Evolutionary conservation across 192 early-diverging fungal genomes (phyloP).

Genomic region (Linnemannia zychae): DNA sequence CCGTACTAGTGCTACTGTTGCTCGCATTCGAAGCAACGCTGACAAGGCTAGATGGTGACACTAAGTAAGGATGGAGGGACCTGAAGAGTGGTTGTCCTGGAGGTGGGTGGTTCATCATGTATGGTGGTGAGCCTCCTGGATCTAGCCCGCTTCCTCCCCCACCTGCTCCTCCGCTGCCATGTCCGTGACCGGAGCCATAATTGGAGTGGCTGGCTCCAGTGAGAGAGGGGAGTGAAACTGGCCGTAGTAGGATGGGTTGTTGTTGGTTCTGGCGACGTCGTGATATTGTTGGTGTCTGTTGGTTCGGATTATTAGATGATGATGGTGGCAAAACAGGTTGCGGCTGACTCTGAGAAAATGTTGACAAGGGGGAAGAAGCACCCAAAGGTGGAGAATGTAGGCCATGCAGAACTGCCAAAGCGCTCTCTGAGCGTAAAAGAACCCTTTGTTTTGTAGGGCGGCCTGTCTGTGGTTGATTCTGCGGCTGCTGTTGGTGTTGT

Average conservation of each 20-base stretch:
- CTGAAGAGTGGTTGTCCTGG: conserved; percentile 48
- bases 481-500: conserved; percentile 2
- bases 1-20: background rate
- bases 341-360: background rate
- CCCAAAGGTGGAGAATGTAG: background rate
- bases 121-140: conserved; percentile 5
- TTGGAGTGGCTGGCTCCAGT: background rate
- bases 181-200: too few relatives aligned
- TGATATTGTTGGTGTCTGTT: conserved; percentile 3
- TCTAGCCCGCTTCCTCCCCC: background rate
- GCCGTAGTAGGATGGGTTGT: conserved; percentile 28
- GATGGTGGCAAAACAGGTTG: background rate
- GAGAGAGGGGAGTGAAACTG: conserved; percentile 22
- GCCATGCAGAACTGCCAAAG: conserved; percentile 6
- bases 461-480: conserved; percentile 27
- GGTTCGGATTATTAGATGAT: background rate
- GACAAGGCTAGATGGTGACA: conserved; percentile 27
- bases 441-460: conserved; percentile 36
- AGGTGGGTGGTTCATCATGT: conserved; percentile 22
- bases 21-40: conserved; percentile 8
- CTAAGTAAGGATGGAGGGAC: conserved; percentile 33
- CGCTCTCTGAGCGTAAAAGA: conserved; percentile 32
- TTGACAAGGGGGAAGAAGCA: too few relatives aligned
- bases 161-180: background rate
- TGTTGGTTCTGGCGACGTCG: conserved; percentile 29